Conservation (phyloP, 768 basidiomycete genomes). For the Lentinula boryana region DNA sequence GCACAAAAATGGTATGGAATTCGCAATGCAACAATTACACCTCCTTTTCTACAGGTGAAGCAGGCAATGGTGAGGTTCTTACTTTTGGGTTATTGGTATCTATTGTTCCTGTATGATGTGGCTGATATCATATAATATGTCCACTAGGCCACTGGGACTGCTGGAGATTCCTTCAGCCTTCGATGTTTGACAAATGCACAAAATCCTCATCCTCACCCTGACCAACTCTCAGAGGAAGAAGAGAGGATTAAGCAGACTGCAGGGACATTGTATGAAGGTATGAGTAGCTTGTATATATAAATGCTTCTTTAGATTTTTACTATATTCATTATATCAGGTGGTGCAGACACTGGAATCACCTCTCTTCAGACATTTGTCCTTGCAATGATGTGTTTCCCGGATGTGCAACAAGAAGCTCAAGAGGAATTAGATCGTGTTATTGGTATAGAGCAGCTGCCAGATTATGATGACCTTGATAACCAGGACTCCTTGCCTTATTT, state of each 20-base stretch:
- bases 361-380: background rate
- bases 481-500: background rate
- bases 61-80: background rate
- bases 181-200: background rate
- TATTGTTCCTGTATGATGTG: too few species aligned
- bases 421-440: background rate
- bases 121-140: too few species aligned
- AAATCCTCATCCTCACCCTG: background rate
- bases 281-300: background rate
- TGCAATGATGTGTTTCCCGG: background rate
- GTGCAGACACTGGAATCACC: background rate
- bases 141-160: background rate
- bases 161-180: background rate
- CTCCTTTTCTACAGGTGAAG: background rate
- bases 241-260: constrained; percentile 2
- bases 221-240: background rate
- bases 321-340: background rate
- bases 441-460: background rate
- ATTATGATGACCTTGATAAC: background rate
- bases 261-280: constrained; percentile 4
- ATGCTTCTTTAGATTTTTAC: background rate
- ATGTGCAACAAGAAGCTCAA: background rate
- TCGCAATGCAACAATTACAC: background rate
- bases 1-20: background rate
- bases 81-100: background rate